A percentile compares a stretch with the other conserved stretches of the same genome.
Conservation (phyloP, 2,329 filamentous ascomycete species). For the Colletotrichum sp. region DNA sequence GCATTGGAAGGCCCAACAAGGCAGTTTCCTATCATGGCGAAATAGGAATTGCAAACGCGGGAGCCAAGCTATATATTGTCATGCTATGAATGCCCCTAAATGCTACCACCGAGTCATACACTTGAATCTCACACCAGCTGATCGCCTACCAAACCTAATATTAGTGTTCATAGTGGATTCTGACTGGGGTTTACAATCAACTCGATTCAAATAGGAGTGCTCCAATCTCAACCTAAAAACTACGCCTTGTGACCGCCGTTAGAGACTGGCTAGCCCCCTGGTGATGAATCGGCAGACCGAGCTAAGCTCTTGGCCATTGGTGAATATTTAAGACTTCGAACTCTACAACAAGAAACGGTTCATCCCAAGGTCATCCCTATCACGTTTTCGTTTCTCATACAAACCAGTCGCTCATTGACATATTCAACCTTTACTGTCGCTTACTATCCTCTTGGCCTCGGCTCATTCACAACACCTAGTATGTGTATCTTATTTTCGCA, state of each 20-base stretch:
- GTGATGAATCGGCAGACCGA: not conserved
- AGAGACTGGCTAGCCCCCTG: too few species aligned
- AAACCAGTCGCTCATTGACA: rapidly evolving
- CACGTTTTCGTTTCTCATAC: too few species aligned
- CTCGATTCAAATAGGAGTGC: not conserved
- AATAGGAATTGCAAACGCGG: not conserved
- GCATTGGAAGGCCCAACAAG: rapidly evolving
- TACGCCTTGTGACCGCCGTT: not conserved
- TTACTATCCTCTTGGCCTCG: not conserved
- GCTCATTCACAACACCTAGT: not conserved
- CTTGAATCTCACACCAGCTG: rapidly evolving
- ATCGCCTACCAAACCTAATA: not conserved
- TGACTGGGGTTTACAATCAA: not conserved
- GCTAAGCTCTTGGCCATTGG: not conserved
- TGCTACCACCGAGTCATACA: too few species aligned
- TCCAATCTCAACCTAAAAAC: not conserved
- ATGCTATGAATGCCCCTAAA: not conserved
- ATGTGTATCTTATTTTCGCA: not conserved
- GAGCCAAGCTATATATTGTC: not conserved
- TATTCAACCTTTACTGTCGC: rapidly evolving
- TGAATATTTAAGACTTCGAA: not conserved
- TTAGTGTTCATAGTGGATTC: not conserved
- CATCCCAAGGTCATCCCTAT: not conserved
- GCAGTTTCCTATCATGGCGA: not conserved
- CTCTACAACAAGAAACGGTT: not conserved